Base-by-base conservation (phyloP, 176 grass and related monocot species). In the Hsuehochloa calcarea region DNA sequence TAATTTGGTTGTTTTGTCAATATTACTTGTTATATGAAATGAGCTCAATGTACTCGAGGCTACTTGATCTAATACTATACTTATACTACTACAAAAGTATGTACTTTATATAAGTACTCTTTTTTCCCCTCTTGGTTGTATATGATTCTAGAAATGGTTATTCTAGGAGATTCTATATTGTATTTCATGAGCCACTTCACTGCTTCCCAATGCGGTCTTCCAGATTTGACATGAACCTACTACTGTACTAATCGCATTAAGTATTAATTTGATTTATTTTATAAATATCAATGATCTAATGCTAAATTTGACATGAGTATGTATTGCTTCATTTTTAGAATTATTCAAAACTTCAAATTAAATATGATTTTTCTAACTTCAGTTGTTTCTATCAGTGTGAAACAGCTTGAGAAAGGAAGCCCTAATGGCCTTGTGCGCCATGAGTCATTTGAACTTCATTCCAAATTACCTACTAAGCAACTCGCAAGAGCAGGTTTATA, bases 301-400 rank as follows among this genome's bases (percentile, higher is more conserved):
- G 12, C 3, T 75, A 46, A 26, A 34, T 22, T 20, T 11, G 59
- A 8, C 10, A 27, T 0, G 6, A 1, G 6, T 8, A 31, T 62
- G 26, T 8, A 51, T 23, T 70, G 1, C 14, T 41, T 72, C 3
- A 22, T 29, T 11, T 54, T 63, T 29, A 77, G 41, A 4, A 77
- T 58, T 39, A 25, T 59, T 1, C 2, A 85, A 54, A 43, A 16
- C 1, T 37, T 20, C 15, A 67, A 2, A n/a, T 58, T 47, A 47
- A 6, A 71, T 13, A 31, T 5, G 3, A 29, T 9, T 63, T n/a
- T 19, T 22, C 73, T 79, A 70, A 87, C 59, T 22, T 44, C 49
- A 80, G 14, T 82, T 87, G 10, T 65, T n/a, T 91, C 13, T 85
- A 37, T 43, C 46, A 88, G 85, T 88, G 70, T 56, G 37, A 93